Evolutionary conservation across 805 yeast species (phyloP), one percentile per base, ranked within the genome.

Genomic region (Lachancea nothofagi): DNA sequence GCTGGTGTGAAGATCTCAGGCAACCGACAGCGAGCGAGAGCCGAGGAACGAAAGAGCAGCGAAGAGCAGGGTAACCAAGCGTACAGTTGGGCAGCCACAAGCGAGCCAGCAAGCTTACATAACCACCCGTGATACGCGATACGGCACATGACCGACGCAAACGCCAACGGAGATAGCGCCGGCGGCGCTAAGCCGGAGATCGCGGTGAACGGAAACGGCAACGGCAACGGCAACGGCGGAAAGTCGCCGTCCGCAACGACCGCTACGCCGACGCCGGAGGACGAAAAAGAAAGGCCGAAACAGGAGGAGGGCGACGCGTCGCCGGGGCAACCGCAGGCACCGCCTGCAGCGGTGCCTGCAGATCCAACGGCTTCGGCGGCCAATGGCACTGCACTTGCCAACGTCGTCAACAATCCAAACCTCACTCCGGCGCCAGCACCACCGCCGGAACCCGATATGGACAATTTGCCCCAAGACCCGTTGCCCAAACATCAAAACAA

Each of bases 401-500:
- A 17, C 32, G 19, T 14, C n/a, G n/a, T n/a, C n/a, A n/a, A n/a
- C n/a, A n/a, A n/a, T 5, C 26, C 26, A 17, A 17, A 7, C 33
- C 17, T 8, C 7, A 30, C 43, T 33, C 21, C 41, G 27, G 90
- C 89, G 3, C 89, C 93, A 9, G 73, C 76, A 42, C 93, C 93
- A 1, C 75, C 83, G 1, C 55, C 70, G 3, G 88, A 82, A 55
- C 87, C 89, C 0, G 88, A 81, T 52, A 74, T 80, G 80, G 54
- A 75, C 52, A 78, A 80, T 48, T 66, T 83, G 18, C 85, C 90
- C 2, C 67, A 51, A 9, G 55, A 69, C 47, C 90, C 95, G 13
- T 65, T 84, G 50, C 90, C 93, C 19, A 70, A 73, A 37, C 97
- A 93, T 62, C 97, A 93, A 64, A 73, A 75, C 51, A 83, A 82